phyloP scores from a whole-genome alignment of 1,284 basidiomycete genomes.

The Ustilago trichophora region DNA sequence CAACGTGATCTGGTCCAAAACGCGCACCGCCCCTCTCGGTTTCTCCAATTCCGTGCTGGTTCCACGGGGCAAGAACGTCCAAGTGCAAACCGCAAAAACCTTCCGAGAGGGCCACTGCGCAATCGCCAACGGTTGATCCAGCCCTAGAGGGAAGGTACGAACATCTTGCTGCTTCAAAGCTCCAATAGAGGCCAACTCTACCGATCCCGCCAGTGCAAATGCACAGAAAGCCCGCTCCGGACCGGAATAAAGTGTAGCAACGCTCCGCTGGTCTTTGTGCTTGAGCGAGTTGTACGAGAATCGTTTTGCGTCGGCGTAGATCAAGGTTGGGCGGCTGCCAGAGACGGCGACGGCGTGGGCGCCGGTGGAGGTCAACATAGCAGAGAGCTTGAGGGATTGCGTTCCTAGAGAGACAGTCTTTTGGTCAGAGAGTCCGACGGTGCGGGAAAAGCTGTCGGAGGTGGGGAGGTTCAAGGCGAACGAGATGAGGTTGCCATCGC shows the following conservation, averaged over 20 bases:
- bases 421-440: slow-evolving; percentile 67
- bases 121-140: slow-evolving; percentile 65
- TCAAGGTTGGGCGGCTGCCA: slow-evolving; percentile 62
- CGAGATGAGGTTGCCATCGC: slow-evolving; percentile 79
- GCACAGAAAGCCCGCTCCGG: slow-evolving; percentile 30
- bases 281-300: slow-evolving; percentile 62
- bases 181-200: slow-evolving; percentile 59
- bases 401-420: slow-evolving; percentile 77
- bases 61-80: slow-evolving; percentile 45
- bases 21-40: slow-evolving; percentile 24
- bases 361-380: slow-evolving; percentile 43
- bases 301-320: slow-evolving; percentile 52
- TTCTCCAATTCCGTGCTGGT: slow-evolving; percentile 7
- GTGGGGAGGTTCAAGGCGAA: slow-evolving; percentile 68
- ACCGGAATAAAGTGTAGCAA: slow-evolving; percentile 37
- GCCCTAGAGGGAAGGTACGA: slow-evolving; percentile 62
- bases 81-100: slow-evolving; percentile 44
- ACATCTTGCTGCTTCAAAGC: slow-evolving; percentile 62
- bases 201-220: slow-evolving; percentile 33
- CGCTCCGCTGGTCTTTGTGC: slow-evolving; percentile 46
- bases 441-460: slow-evolving; percentile 29
- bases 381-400: slow-evolving; percentile 74
- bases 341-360: slow-evolving; percentile 56
- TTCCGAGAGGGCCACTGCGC: slow-evolving; percentile 37
- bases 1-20: slow-evolving; percentile 24